Base-by-base conservation (phyloP, 140 eudicot species). In the Flaveria floridana region DNA sequence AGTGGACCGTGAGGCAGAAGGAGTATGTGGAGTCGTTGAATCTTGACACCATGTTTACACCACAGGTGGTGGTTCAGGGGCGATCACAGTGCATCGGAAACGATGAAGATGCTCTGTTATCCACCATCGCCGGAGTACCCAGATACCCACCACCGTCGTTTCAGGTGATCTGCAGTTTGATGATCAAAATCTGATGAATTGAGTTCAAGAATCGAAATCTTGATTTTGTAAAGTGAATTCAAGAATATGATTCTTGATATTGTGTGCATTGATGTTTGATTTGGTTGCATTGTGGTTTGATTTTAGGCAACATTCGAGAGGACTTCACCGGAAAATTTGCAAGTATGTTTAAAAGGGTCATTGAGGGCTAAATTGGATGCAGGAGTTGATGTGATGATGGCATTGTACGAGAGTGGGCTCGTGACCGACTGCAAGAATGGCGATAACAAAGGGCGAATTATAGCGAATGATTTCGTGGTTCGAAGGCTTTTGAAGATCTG, bases 1-100 rank as follows among this genome's bases (percentile, higher is more conserved):
- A 76, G 50, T 93, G 98, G 98, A 93, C 98, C 0, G 98, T 93
- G 8, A 69, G 96, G 57, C 98, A 93, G 15, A 93, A 93, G 85
- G 89, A 83, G 11, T 93, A 86, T 26, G 91, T 93, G 16, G 96
- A 93, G 78, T 81, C 96, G 77, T 78, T 93, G 16, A 80, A 84
- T 59, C 86, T 89, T 16, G 98, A 93, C 70, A 86, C 96, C 11
- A 86, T 89, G 89, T 93, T 85, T 21, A 93, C 98, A 9, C 98
- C 98, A 7, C 96, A 87, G 52, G 73, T 93, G 6, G 98, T 93
- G 65, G 84, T 89, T 30, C 96, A 89, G 76, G 98, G 98, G 7
- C 48, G 76, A 70, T 77, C 80, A 13, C 96, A 93, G 56, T 87
- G 88, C 56, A 66, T 87, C 14, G 98, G 84, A 15, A 85, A 85